These are phyloP conservation scores for Tanozyma kutaoensis DNA, from an alignment of 805 yeast genomes.

Conservation along the genomic window DNA sequence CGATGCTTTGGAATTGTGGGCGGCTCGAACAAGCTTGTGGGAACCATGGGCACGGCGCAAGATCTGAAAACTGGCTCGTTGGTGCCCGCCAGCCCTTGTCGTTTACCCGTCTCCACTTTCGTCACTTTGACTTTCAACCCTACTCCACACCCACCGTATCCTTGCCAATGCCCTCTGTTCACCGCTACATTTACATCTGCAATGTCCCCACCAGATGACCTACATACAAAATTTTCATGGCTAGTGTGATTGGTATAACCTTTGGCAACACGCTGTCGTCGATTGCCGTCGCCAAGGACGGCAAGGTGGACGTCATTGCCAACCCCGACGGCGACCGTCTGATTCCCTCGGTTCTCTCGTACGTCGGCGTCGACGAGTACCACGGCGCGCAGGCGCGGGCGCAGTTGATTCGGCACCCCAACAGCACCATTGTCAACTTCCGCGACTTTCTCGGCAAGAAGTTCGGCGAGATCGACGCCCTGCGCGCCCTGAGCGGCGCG, in stretches of 20 bases:
- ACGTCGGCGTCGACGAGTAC: constrained; percentile 89
- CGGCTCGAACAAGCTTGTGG: too few relatives aligned
- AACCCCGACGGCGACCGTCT: constrained; percentile 98
- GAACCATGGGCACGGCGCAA: too few relatives aligned
- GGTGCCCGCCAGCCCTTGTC: too few relatives aligned
- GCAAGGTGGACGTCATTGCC: constrained; percentile 93
- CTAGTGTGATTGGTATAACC: constrained; percentile 76
- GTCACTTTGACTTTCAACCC: too few relatives aligned
- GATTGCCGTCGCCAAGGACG: constrained; percentile 83
- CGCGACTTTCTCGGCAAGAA: constrained; percentile 82
- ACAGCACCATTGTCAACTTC: constrained; percentile 78
- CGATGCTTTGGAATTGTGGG: too few relatives aligned
- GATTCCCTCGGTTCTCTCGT: constrained; percentile 85
- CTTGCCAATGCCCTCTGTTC: too few relatives aligned
- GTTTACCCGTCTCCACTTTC: too few relatives aligned
- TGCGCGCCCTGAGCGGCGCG: constrained; percentile 46
- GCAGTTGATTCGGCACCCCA: constrained; percentile 83
- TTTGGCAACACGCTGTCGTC: constrained; percentile 95
- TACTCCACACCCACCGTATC: too few relatives aligned
- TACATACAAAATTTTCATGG: too few relatives aligned
- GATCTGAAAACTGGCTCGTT: too few relatives aligned
- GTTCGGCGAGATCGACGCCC: constrained; percentile 55
- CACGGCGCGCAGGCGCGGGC: constrained; percentile 95
- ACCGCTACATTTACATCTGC: too few relatives aligned
- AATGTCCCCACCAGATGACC: too few relatives aligned